A percentile compares a stretch with the other conserved stretches of the same genome.
These are phyloP conservation scores for Wilhelminamyces savonicus DNA, from an alignment of 805 yeast species.

Conservation along the genomic window DNA sequence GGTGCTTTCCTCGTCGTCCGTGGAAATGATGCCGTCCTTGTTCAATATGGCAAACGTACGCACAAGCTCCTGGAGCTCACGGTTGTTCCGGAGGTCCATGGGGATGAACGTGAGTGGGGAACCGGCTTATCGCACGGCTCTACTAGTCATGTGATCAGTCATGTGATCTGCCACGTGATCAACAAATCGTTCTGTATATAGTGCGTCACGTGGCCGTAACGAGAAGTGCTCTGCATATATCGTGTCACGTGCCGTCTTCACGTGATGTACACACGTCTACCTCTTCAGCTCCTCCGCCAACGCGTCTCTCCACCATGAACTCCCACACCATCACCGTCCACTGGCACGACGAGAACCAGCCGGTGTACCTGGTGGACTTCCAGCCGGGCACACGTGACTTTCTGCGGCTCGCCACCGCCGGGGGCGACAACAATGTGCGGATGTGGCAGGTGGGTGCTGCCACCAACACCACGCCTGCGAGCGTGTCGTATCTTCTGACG, in stretches of 20 bases:
- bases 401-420: slow-evolving; percentile 66
- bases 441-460: slow-evolving; percentile 31
- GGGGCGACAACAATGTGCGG: slow-evolving; percentile 90
- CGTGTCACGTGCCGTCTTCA: too few species aligned
- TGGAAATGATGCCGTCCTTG: slow-evolving; percentile 7
- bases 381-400: slow-evolving; percentile 37
- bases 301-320: slow-evolving; percentile 23
- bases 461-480: slow-evolving; percentile 2
- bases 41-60: slow-evolving; percentile 8
- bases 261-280: too few species aligned
- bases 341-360: slow-evolving; percentile 73
- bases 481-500: slow-evolving; percentile 74
- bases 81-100: slow-evolving; percentile 9
- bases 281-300: too few species aligned
- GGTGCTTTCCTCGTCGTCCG: slow-evolving; percentile 6
- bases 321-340: slow-evolving; percentile 50
- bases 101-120: too few species aligned
- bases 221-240: too few species aligned
- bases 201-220: too few species aligned
- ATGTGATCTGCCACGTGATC: too few species aligned
- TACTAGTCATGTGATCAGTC: too few species aligned
- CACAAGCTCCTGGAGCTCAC: slow-evolving; percentile 4
- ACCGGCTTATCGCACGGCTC: too few species aligned
- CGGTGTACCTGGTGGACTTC: slow-evolving; percentile 63
- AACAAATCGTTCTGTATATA: too few species aligned